These are phyloP conservation scores for Gracilaria gracilis DNA, from an alignment of 23 red algal species.

Conservation along the genomic window DNA sequence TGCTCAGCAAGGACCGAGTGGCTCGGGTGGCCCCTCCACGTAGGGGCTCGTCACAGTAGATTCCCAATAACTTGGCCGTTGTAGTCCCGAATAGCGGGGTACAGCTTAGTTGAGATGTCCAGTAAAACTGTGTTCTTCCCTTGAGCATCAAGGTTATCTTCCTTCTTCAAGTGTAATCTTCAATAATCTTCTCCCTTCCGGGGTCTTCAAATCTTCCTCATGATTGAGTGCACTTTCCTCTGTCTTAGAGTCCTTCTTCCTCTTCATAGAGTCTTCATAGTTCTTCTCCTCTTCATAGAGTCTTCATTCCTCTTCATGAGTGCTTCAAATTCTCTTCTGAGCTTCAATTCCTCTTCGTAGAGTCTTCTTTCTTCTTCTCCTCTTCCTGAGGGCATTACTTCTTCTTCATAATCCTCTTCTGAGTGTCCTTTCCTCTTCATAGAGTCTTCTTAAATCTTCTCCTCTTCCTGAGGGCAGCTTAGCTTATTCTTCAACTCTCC, in stretches of 20 bases:
- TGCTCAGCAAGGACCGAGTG: not conserved
- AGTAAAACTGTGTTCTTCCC: constrained; percentile 1
- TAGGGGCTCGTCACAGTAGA: too few relatives aligned
- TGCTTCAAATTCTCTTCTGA: too few relatives aligned
- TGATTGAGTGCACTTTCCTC: not conserved
- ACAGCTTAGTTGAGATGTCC: not conserved
- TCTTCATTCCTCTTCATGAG: too few relatives aligned
- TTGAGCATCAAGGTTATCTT: not conserved
- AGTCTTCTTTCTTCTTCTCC: too few relatives aligned
- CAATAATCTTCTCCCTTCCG: too few relatives aligned
- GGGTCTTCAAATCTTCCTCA: too few relatives aligned
- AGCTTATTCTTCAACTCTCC: not conserved
- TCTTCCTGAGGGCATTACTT: not conserved
- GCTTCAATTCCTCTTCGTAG: too few relatives aligned
- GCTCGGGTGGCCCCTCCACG: not conserved
- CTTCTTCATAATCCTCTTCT: too few relatives aligned
- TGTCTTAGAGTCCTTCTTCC: not conserved
- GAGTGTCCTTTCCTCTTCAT: too few relatives aligned
- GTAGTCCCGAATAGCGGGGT: not conserved
- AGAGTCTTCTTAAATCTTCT: too few relatives aligned
- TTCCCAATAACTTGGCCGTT: not conserved
- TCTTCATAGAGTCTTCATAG: not conserved
- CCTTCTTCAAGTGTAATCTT: not conserved
- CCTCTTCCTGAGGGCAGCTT: not conserved
- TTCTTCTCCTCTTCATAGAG: not conserved